phyloP scores from a whole-genome alignment of 2,329 filamentous ascomycete species.

The Helicocarpus griseus region DNA sequence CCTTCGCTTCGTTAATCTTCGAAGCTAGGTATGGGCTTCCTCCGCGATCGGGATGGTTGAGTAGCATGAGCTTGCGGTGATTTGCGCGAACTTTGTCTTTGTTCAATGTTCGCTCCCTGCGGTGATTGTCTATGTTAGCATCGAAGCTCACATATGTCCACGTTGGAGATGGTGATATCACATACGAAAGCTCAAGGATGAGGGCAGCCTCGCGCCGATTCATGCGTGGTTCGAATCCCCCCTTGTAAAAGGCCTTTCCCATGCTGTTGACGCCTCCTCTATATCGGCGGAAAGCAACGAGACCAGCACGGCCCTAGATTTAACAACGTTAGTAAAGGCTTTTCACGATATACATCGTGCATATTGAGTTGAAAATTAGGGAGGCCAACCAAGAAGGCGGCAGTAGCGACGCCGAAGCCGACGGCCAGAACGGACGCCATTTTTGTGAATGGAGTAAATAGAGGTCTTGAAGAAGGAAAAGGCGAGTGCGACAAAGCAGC shows the following conservation, averaged over 20 bases:
- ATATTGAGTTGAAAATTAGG: neutral
- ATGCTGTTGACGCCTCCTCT: conserved; percentile 59
- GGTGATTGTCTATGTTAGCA: neutral
- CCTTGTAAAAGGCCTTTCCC: conserved; percentile 93
- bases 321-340: conserved; percentile 10
- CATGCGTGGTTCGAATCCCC: conserved; percentile 96
- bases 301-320: conserved; percentile 73
- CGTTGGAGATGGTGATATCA: conserved; percentile 9
- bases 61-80: conserved; percentile 88
- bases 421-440: conserved; percentile 37
- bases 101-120: conserved; percentile 72
- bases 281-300: conserved; percentile 78
- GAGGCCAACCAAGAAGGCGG: conserved; percentile 68
- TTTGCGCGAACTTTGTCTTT: conserved; percentile 95
- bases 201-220: conserved; percentile 81
- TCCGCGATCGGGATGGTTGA: conserved; percentile 96
- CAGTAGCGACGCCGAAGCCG: conserved; percentile 38
- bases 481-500: neutral
- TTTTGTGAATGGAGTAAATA: conserved; percentile 4
- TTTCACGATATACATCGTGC: too few species aligned
- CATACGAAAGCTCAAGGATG: conserved; percentile 82
- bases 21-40: conserved; percentile 94
- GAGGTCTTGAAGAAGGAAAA: neutral
- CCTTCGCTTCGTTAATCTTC: conserved; percentile 98
- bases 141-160: conserved; percentile 9